These are phyloP conservation scores for Nicotiana tabacum DNA, from an alignment of 257 asterid species.

Conservation along the genomic window DNA sequence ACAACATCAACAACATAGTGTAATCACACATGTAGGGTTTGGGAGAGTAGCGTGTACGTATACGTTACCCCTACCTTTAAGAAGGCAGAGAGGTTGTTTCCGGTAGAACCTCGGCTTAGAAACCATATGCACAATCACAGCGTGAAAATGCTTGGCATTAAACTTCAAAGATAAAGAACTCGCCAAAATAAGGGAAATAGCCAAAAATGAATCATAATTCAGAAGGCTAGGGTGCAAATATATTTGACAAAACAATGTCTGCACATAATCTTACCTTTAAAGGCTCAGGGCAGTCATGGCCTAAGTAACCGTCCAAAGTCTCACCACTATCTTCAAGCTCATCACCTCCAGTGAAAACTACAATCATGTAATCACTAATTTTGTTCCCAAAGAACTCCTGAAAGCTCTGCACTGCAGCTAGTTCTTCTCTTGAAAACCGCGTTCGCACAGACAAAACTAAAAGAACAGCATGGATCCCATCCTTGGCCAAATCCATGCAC, in stretches of 20 bases:
- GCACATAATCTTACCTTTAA: slow-evolving; percentile 32
- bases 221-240: not conserved
- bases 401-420: slow-evolving; percentile 53
- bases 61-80: too few relatives aligned
- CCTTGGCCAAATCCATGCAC: slow-evolving; percentile 72
- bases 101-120: too few relatives aligned
- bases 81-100: too few relatives aligned
- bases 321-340: slow-evolving; percentile 53
- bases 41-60: too few relatives aligned
- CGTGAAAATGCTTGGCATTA: not conserved
- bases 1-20: too few relatives aligned
- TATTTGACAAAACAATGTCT: not conserved
- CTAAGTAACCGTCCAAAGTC: slow-evolving; percentile 44
- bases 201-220: not conserved
- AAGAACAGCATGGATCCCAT: slow-evolving; percentile 84
- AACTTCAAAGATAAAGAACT: not conserved
- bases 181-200: too few relatives aligned
- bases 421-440: slow-evolving; percentile 68
- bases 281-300: slow-evolving; percentile 36
- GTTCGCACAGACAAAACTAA: slow-evolving; percentile 59
- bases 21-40: too few relatives aligned
- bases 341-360: slow-evolving; percentile 83
- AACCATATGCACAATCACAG: not conserved
- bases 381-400: slow-evolving; percentile 53
- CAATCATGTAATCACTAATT: slow-evolving; percentile 58